phyloP scores from a whole-genome alignment of 2,329 filamentous ascomycete species.

The Pseudodiploospora longispora region DNA sequence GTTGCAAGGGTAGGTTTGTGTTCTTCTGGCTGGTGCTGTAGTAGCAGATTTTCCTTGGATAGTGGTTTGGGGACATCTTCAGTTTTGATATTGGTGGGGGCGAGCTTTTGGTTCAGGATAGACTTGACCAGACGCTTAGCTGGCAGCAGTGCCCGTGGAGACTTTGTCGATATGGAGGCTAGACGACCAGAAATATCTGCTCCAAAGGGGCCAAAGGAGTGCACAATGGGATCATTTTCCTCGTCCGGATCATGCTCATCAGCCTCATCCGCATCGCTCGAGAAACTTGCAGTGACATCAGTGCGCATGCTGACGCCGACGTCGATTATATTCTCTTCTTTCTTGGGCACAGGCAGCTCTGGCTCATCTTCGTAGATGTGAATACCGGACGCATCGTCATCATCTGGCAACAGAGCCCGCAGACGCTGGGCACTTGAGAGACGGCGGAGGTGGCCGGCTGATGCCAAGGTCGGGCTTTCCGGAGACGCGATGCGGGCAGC shows the following conservation, averaged over 20 bases:
- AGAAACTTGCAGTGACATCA: constrained; percentile 44
- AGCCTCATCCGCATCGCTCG: constrained; percentile 44
- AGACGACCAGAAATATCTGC: constrained; percentile 77
- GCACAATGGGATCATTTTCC: constrained; percentile 88
- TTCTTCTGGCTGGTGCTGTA: too few species aligned
- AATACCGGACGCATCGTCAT: constrained; percentile 38
- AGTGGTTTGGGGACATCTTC: too few species aligned
- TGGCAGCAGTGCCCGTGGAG: constrained; percentile 42
- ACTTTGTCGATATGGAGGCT: constrained; percentile 65
- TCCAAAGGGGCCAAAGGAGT: constrained; percentile 86
- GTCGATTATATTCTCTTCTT: constrained; percentile 11
- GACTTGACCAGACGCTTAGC: constrained; percentile 15
- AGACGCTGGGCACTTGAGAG: constrained; percentile 36
- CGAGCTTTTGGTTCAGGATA: constrained; percentile 14
- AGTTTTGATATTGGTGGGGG: not conserved
- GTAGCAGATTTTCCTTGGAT: too few species aligned
- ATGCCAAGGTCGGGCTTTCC: constrained; percentile 54
- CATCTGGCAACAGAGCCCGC: constrained; percentile 34
- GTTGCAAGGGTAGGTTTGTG: constrained; percentile 1
- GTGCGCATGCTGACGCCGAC: constrained; percentile 40
- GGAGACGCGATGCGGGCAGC: constrained; percentile 60
- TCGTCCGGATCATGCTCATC: constrained; percentile 74
- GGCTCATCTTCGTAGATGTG: constrained; percentile 61
- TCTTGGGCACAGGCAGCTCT: constrained; percentile 29
- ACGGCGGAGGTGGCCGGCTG: constrained; percentile 9